Evolutionary conservation across 768 basidiomycete species (phyloP), one percentile per base, ranked within the genome.

Genomic region (Termitomyces sp.): DNA sequence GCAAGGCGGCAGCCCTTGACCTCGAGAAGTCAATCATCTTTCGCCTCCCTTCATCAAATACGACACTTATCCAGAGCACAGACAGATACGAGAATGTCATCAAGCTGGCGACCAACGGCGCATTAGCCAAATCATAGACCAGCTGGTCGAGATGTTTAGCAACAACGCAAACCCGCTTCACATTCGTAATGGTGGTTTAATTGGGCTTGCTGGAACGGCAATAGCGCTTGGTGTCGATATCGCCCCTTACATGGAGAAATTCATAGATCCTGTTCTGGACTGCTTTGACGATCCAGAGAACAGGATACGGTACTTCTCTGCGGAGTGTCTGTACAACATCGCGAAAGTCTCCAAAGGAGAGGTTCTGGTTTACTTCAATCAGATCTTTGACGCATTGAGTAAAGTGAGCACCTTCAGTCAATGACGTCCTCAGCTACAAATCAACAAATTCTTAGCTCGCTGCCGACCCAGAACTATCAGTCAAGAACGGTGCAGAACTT

Each of bases 291-390:
- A 99, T 73, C 82, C 90, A 2, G 96, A 98, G 79, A 94, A 92
- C 75, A 84, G 94, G 70, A 94, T 98, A 62, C 86, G 94, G 48
- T 99, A 98, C 76, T 98, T 97, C 78, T 96, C 96, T 6, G 96
- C 94, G 28, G 97, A 99, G 72, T 96, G 95, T 70, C 77, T 99
- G 64, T 99, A 99, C 78, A 99, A 99, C 76, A 96, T 99, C 65
- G 93, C 92, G 32, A 94, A 96, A 74, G 96, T 97, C 16, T 96
- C 95, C 36, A 96, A 97, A 69, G 97, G 96, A 42, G 96, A 98
- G 74, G 89, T 98, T 36, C 78, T 99, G 60, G 87, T 98, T 15
- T 97, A 96, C 72, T 99, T 98, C 79, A 99, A 99, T 70, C 94
- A 96, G 60, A 94, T 98, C 58, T 99, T 99, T 68, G 97, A 98